Base-by-base conservation (phyloP, 192 early-diverging fungal genomes). In the Coemansia sp. region DNA sequence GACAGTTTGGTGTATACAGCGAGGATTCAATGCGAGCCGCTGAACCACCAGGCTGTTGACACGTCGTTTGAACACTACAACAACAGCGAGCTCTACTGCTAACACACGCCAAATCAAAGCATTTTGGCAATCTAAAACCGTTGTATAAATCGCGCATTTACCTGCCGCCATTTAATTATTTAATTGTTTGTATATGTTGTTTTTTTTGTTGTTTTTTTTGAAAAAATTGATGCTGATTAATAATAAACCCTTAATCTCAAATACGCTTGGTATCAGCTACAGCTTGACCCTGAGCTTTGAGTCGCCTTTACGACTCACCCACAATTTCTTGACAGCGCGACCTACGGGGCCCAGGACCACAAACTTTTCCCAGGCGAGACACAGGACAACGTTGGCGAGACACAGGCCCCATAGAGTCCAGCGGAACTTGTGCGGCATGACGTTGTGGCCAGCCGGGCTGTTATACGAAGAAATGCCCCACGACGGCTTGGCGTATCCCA, bases 361-460 rank as follows among this genome's bases (percentile, higher is more conserved):
- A 65, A 65, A 39, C 64, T 65, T 65, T 15, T 65, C 64, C 51
- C 52, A 65, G 51, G 39, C 8, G 15, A 55, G n/a, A 20, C 64
- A 65, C 43, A 65, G 52, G 14, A 65, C 64, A 6, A 65, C 54
- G 36, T 65, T 65, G 32, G 52, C 22, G n/a, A 65, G 9, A 22
- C 64, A 65, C 51, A 53, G 52, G 7, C n/a, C 64, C 64, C 64
- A 65, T 0, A 65, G 64, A 7, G 64, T 65, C 64, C 64, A 65
- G 64, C 64, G 64, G 64, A 65, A 65, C 32, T 15, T 48, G 4
- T 51, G 75, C 20, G 92, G 92, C 61, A 94, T 67, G 11, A 94
- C 87, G 61, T 93, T 94, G 82, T 93, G 89, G 51, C 90, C 91
- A 1, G 76, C 57, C n/a, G 85, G 80, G 18, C 81, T 83, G 71